A percentile compares a stretch with the other conserved stretches of the same genome.
These are phyloP conservation scores for Diaporthe citriasiana DNA, from an alignment of 2,329 filamentous ascomycete species.

Conservation along the genomic window DNA sequence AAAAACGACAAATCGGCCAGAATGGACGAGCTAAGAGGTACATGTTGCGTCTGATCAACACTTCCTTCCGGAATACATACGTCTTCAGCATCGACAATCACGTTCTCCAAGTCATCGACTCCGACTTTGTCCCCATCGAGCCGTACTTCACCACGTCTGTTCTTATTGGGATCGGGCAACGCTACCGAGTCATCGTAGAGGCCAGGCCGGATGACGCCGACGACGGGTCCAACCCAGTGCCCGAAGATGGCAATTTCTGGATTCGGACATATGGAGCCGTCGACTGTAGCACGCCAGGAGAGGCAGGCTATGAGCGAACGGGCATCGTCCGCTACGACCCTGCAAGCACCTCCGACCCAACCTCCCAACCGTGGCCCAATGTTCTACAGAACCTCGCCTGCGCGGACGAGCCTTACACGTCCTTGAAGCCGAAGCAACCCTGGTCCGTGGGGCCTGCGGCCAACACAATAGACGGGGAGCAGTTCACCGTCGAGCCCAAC, in stretches of 20 bases:
- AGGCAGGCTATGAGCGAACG: conserved; percentile 39
- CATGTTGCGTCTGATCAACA: conserved; percentile 53
- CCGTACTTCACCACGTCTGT: conserved; percentile 64
- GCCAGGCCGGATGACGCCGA: conserved; percentile 38
- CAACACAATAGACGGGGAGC: conserved; percentile 31
- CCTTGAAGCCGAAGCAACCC: conserved; percentile 47
- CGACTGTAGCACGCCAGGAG: neutral
- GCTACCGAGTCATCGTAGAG: conserved; percentile 48
- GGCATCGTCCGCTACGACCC: conserved; percentile 49
- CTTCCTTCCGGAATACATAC: conserved; percentile 50
- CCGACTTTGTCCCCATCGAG: conserved; percentile 61
- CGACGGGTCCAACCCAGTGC: conserved; percentile 39
- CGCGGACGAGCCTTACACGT: conserved; percentile 48
- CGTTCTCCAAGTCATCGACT: conserved; percentile 58
- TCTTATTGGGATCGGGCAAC: conserved; percentile 63
- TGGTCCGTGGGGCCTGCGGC: conserved; percentile 43
- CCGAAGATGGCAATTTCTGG: conserved; percentile 46
- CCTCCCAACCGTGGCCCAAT: conserved; percentile 42
- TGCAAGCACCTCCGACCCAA: conserved; percentile 41
- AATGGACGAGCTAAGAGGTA: conserved; percentile 49
- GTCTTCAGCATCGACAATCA: conserved; percentile 56
- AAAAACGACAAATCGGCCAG: conserved; percentile 21
- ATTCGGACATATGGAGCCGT: conserved; percentile 44
- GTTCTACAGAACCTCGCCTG: conserved; percentile 45
- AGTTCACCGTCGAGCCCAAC: conserved; percentile 14